phyloP scores from a whole-genome alignment of 108 stramenopile genomes.

The Fistulifera pelliculosa region DNA sequence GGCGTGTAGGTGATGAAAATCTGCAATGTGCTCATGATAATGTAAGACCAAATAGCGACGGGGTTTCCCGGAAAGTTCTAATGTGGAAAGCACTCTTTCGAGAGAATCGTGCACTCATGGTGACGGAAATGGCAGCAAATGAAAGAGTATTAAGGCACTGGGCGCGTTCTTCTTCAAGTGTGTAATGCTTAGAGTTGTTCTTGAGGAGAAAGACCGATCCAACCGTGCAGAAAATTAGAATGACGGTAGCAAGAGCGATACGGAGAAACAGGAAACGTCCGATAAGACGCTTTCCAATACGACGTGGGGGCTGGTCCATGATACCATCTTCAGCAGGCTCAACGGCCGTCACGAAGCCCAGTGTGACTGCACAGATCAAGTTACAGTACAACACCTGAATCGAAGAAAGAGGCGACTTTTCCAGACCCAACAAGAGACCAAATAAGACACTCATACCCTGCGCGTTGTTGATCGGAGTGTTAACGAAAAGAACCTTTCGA shows the following conservation, averaged over 20 bases:
- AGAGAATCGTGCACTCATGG: conserved; percentile 67
- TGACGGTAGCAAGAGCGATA: conserved; percentile 54
- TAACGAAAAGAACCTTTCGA: conserved; percentile 72
- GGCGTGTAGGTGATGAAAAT: conserved; percentile 66
- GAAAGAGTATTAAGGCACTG: conserved; percentile 70
- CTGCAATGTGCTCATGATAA: conserved; percentile 46
- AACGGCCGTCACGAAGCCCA: conserved; percentile 76
- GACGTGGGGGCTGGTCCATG: conserved; percentile 54
- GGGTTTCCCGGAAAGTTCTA: conserved; percentile 57
- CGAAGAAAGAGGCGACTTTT: conserved; percentile 50
- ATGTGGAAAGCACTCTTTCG: conserved; percentile 47
- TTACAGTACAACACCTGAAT: conserved; percentile 83
- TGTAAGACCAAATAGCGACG: conserved; percentile 37
- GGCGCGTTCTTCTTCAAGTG: conserved; percentile 26
- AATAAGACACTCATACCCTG: conserved; percentile 74
- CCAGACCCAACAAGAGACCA: conserved; percentile 54
- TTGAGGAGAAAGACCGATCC: conserved; percentile 22
- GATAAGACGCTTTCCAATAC: conserved; percentile 76
- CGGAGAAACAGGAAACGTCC: conserved; percentile 79
- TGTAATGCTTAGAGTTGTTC: conserved; percentile 4
- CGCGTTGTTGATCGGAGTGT: conserved; percentile 85
- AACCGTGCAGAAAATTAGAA: conserved; percentile 47
- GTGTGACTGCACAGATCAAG: conserved; percentile 82
- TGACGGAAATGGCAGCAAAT: conserved; percentile 72
- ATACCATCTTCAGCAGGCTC: conserved; percentile 86